Conservation (phyloP, 208 protist genomes). For the Borovskyia barvae region DNA sequence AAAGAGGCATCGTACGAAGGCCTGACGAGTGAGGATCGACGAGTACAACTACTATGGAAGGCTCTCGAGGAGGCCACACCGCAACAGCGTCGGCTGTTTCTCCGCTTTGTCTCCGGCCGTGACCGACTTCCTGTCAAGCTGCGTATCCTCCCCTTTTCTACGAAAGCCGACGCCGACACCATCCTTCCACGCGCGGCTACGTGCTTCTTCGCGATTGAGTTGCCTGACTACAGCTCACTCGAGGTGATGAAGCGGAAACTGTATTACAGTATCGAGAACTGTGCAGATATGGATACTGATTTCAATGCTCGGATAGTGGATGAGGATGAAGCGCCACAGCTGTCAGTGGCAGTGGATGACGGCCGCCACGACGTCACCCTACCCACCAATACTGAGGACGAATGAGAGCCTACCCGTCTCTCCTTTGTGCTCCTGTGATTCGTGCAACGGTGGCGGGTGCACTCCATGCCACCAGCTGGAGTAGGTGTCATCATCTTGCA, state of each 20-base stretch:
- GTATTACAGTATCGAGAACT: slow-evolving; percentile 95
- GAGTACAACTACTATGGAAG: slow-evolving; percentile 91
- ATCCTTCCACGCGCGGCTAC: slow-evolving; percentile 91
- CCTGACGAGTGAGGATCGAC: slow-evolving; percentile 67
- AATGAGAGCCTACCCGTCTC: too few species aligned
- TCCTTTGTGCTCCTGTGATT: too few species aligned
- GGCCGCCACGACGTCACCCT: slow-evolving; percentile 8
- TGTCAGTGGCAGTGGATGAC: slow-evolving; percentile 64
- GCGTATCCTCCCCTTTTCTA: slow-evolving; percentile 70
- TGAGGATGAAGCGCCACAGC: slow-evolving; percentile 74
- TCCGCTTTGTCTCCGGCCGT: slow-evolving; percentile 91
- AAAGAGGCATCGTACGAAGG: slow-evolving; percentile 85
- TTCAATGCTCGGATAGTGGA: slow-evolving; percentile 83
- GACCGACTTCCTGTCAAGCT: slow-evolving; percentile 88
- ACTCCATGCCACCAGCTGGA: too few species aligned
- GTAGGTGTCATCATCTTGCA: not conserved
- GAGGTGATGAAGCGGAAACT: slow-evolving; percentile 94
- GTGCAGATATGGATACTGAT: slow-evolving; percentile 94
- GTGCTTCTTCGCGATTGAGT: slow-evolving; percentile 95
- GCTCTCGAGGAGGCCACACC: slow-evolving; percentile 84
- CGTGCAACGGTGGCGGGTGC: too few species aligned
- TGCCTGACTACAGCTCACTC: slow-evolving; percentile 93
- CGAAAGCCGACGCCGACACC: slow-evolving; percentile 77
- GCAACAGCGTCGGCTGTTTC: slow-evolving; percentile 81
- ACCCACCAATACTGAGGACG: slow-evolving; percentile 13